phyloP scores from a whole-genome alignment of 768 basidiomycete genomes.

The Udeniomyces megalosporus region DNA sequence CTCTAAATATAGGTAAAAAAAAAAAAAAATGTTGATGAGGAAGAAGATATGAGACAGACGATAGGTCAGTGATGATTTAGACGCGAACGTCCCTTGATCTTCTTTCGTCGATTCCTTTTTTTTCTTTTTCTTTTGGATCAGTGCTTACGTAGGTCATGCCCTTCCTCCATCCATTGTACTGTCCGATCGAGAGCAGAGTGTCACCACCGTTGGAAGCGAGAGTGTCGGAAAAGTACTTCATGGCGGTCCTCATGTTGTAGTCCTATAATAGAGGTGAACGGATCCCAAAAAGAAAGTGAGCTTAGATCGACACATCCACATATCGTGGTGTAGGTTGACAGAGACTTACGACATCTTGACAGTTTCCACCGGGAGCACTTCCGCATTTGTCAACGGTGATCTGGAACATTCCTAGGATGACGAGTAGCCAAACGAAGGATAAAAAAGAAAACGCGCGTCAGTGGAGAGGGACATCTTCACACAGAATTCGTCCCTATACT shows the following conservation, averaged over 20 bases:
- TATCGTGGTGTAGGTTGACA: not conserved
- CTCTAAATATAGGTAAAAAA: not conserved
- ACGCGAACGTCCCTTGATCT: too few relatives aligned
- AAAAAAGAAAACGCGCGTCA: too few relatives aligned
- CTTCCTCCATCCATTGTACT: conserved; percentile 37
- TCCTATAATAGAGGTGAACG: not conserved
- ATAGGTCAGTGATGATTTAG: too few relatives aligned
- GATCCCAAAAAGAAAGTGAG: not conserved
- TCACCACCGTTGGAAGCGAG: conserved; percentile 20
- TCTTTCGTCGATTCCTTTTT: too few relatives aligned
- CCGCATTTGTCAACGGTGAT: conserved; percentile 22
- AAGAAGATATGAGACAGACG: not conserved
- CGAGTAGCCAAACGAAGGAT: not conserved
- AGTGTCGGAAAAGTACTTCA: conserved; percentile 13
- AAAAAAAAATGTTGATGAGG: not conserved
- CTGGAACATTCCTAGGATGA: conserved; percentile 39
- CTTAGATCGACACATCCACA: not conserved
- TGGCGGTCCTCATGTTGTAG: conserved; percentile 10
- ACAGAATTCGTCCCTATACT: too few relatives aligned
- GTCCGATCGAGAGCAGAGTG: conserved; percentile 38
- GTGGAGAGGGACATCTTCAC: not conserved
- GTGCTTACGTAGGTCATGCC: conserved; percentile 26
- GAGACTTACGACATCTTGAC: conserved; percentile 25
- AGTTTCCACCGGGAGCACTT: conserved; percentile 18
- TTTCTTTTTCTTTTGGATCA: too few relatives aligned